Evolutionary conservation across 1,139 yeast genomes (phyloP).

Genomic region (Taiozyma sp.): DNA sequence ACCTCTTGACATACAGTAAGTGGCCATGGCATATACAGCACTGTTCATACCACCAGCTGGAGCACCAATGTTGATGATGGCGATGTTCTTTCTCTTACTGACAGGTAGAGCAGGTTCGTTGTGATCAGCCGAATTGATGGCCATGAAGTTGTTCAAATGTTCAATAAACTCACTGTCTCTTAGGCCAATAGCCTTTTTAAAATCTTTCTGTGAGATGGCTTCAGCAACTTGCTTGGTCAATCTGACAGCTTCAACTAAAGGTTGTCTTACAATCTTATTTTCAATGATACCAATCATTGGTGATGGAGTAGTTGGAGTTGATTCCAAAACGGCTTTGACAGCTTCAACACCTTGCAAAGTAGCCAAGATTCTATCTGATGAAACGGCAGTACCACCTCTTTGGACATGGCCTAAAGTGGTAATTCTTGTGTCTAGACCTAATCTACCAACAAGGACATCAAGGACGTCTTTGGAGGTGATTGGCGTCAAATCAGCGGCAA

Average conservation of each 20-base stretch:
- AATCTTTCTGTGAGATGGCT: constrained; percentile 75
- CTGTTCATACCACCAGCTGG: constrained; percentile 97
- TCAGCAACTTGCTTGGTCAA: constrained; percentile 83
- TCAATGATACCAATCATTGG: constrained; percentile 92
- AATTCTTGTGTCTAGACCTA: constrained; percentile 90
- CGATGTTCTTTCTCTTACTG: constrained; percentile 52
- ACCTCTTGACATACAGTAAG: constrained; percentile 87
- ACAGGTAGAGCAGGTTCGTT: constrained; percentile 47
- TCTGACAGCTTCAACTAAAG: constrained; percentile 84
- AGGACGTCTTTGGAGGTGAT: constrained; percentile 78
- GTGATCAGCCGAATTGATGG: constrained; percentile 69
- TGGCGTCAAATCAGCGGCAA: constrained; percentile 75
- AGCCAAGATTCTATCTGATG: constrained; percentile 84
- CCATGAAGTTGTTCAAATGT: constrained; percentile 64
- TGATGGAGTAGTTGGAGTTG: constrained; percentile 88
- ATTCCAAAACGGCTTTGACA: constrained; percentile 83
- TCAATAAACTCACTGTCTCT: constrained; percentile 88
- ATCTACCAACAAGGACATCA: constrained; percentile 63
- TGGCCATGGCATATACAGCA: constrained; percentile 86
- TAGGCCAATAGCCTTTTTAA: constrained; percentile 78
- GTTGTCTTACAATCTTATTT: constrained; percentile 79
- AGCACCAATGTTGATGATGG: constrained; percentile 90
- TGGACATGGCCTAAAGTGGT: constrained; percentile 97
- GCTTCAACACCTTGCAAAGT: constrained; percentile 98
- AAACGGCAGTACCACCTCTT: constrained; percentile 98